Percentiles rank a stretch among this genome's conserved stretches.
Conservation (phyloP, 495 filamentous ascomycete species). For the Astrothelium subdiscretum region DNA sequence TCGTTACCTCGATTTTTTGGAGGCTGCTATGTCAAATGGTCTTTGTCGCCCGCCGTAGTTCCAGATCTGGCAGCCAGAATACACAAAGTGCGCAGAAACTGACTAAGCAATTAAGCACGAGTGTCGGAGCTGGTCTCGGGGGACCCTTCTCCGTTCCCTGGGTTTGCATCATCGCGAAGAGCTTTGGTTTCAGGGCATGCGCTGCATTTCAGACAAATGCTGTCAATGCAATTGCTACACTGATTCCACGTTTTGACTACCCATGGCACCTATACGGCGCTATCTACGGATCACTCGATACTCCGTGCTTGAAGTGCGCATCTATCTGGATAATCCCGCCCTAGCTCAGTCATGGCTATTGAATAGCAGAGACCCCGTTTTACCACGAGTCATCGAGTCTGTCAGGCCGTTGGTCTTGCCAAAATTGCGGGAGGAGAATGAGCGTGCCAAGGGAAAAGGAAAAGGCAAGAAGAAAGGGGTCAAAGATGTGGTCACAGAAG, state of each 20-base stretch:
- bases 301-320: conserved; percentile 86
- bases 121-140: no score
- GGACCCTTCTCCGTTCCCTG: neutral
- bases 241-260: neutral
- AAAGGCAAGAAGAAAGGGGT: conserved; percentile 52
- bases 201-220: neutral
- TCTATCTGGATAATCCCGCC: conserved; percentile 85
- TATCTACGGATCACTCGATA: conserved; percentile 78
- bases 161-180: neutral
- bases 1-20: no score
- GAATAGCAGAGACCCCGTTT: conserved; percentile 53
- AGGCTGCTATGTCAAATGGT: no score
- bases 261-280: conserved; percentile 72
- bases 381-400: conserved; percentile 69
- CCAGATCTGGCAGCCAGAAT: no score
- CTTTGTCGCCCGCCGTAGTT: no score
- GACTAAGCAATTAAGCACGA: no score
- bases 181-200: neutral
- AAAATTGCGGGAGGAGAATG: conserved; percentile 81
- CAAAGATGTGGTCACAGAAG: conserved; percentile 78
- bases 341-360: conserved; percentile 74
- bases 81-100: no score
- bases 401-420: conserved; percentile 78
- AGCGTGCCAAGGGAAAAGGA: conserved; percentile 47
- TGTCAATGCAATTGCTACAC: neutral